A percentile compares a stretch with the other conserved stretches of the same genome.
Evolutionary conservation across 1,284 basidiomycete species (phyloP).

Genomic region (Thecaphora frezii): DNA sequence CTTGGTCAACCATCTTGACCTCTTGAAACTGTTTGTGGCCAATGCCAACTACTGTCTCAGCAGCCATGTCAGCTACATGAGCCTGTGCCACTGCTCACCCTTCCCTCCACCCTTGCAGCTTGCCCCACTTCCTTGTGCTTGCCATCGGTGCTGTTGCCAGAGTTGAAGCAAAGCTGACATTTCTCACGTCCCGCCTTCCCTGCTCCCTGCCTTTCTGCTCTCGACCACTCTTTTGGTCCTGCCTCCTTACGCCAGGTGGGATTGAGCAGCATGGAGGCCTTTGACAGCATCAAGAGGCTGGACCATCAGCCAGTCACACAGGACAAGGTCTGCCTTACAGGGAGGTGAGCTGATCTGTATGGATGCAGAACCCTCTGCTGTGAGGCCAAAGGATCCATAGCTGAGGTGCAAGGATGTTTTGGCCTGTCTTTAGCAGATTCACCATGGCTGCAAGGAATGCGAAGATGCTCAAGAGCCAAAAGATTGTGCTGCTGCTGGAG

Average conservation of each 20-base stretch:
- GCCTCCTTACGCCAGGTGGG: constrained; percentile 46
- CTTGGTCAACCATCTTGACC: constrained; percentile 57
- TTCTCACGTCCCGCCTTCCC: too few relatives aligned
- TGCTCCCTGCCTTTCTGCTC: not conserved
- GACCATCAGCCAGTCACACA: constrained; percentile 14
- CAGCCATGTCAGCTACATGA: constrained; percentile 41
- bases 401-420: not conserved
- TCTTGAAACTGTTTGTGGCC: constrained; percentile 35
- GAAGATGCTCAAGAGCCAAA: constrained; percentile 39
- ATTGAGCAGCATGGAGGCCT: constrained; percentile 58
- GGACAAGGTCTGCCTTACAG: constrained; percentile 56
- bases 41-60: constrained; percentile 45
- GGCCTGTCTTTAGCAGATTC: constrained; percentile 31
- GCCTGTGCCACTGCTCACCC: constrained; percentile 4
- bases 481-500: constrained; percentile 46
- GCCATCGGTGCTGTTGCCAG: too few relatives aligned
- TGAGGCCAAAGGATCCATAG: not conserved
- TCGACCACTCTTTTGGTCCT: too few relatives aligned
- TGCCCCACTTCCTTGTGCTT: too few relatives aligned
- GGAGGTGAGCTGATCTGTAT: constrained; percentile 10
- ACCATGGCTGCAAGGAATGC: constrained; percentile 59
- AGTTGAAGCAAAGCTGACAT: too few relatives aligned
- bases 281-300: constrained; percentile 57
- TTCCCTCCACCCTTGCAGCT: too few relatives aligned
- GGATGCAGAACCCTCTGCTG: too few relatives aligned